phyloP scores from a whole-genome alignment of 2,329 filamentous ascomycete genomes.

The Colletotrichum sojae region DNA sequence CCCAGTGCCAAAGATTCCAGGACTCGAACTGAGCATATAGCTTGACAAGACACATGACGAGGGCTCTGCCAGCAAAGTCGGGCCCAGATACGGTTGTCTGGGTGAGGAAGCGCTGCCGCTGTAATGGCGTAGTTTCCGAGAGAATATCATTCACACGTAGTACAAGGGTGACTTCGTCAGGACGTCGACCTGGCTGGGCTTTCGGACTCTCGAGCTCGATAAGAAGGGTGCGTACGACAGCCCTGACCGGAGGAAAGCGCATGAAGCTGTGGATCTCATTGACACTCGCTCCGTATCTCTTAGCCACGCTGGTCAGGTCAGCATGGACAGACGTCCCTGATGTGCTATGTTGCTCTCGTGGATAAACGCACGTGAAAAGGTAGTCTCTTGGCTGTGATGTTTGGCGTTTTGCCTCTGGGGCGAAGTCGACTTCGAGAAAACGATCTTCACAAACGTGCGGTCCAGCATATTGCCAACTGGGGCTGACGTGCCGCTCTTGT shows the following conservation, averaged over 20 bases:
- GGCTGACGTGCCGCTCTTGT: constrained; percentile 20
- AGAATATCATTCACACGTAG: constrained; percentile 5
- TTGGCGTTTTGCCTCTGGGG: not conserved
- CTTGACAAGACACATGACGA: constrained; percentile 29
- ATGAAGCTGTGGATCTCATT: constrained; percentile 35
- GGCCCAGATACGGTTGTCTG: constrained; percentile 10
- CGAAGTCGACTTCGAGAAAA: constrained; percentile 26
- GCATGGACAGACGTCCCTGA: constrained; percentile 10
- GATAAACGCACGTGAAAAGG: not conserved
- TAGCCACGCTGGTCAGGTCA: constrained; percentile 22
- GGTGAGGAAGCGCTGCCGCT: constrained; percentile 12
- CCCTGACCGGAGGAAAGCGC: constrained; percentile 28
- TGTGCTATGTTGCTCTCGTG: not conserved
- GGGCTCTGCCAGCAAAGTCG: constrained; percentile 24
- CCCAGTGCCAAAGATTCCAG: constrained; percentile 21
- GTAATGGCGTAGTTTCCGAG: not conserved
- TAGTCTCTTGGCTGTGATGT: constrained; percentile 31
- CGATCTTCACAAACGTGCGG: not conserved
- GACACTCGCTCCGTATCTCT: constrained; percentile 4
- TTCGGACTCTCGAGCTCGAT: constrained; percentile 34
- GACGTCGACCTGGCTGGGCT: constrained; percentile 17
- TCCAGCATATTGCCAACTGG: constrained; percentile 21
- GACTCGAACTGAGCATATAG: constrained; percentile 24
- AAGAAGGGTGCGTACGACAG: constrained; percentile 30
- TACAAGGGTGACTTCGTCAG: constrained; percentile 9